Percentiles rank a stretch among this genome's conserved stretches.
Evolutionary conservation across 208 protist species (phyloP).

Genomic region (Strigomonas culicis): DNA sequence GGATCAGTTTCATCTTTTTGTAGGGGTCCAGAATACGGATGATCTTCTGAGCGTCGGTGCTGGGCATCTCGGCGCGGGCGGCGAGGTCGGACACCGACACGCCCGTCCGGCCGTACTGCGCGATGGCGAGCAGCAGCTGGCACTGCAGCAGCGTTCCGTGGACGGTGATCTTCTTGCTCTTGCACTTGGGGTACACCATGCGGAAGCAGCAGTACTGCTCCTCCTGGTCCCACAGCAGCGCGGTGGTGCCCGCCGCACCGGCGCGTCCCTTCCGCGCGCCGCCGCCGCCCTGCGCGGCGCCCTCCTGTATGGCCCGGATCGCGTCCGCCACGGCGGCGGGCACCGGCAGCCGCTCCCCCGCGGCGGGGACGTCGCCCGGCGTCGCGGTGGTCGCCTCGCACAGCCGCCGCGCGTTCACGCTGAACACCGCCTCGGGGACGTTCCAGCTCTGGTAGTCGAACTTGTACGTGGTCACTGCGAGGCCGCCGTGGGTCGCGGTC

Average conservation of each 20-base stretch:
- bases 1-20: too few species aligned
- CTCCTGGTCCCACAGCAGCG: constrained; percentile 27
- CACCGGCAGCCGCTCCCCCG: constrained; percentile 1
- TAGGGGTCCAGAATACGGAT: too few species aligned
- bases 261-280: too few species aligned
- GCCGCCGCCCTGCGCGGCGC: too few species aligned
- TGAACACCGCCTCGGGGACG: background rate
- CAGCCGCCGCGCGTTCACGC: background rate
- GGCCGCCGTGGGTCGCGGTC: background rate
- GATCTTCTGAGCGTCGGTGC: too few species aligned
- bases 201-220: constrained; percentile 21
- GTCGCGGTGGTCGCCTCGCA: background rate
- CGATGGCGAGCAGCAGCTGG: constrained; percentile 19
- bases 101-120: too few species aligned
- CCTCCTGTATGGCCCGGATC: background rate
- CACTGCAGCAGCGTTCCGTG: constrained; percentile 32
- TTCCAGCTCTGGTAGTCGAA: background rate
- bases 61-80: too few species aligned
- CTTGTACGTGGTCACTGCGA: background rate
- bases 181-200: constrained; percentile 29
- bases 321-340: background rate
- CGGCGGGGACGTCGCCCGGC: background rate
- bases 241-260: background rate
- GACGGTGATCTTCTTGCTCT: constrained; percentile 19
- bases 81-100: too few species aligned